phyloP scores from a whole-genome alignment of 176 grass and related monocot species.

The Cenchrus americanus region DNA sequence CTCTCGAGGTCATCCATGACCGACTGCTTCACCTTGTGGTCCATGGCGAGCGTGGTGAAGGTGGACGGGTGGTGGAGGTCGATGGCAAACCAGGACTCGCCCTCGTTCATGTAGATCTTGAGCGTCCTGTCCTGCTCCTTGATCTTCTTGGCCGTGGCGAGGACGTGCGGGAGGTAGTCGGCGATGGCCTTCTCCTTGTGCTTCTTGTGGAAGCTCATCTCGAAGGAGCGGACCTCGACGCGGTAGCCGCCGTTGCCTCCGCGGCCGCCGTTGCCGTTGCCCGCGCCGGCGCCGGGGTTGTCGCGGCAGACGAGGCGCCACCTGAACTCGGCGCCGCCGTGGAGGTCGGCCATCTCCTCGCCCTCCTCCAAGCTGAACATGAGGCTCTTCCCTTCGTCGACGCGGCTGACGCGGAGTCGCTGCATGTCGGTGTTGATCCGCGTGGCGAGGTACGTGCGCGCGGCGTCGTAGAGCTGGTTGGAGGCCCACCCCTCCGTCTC shows the following conservation, averaged over 20 bases:
- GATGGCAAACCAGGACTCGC: slow-evolving; percentile 63
- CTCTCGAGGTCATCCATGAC: slow-evolving; percentile 80
- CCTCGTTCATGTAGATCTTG: slow-evolving; percentile 89
- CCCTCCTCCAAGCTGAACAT: slow-evolving; percentile 72
- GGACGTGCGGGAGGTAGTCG: slow-evolving; percentile 74
- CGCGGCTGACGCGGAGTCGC: slow-evolving; percentile 68
- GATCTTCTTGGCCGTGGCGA: slow-evolving; percentile 62
- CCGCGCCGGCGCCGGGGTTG: neutral
- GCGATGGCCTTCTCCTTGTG: slow-evolving; percentile 68
- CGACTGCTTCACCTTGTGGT: slow-evolving; percentile 52
- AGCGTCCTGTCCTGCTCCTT: slow-evolving; percentile 69
- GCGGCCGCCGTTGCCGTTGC: slow-evolving; percentile 17
- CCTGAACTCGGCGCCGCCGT: slow-evolving; percentile 73
- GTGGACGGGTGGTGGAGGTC: slow-evolving; percentile 86
- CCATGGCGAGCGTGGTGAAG: slow-evolving; percentile 83
- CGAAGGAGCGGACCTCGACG: slow-evolving; percentile 60
- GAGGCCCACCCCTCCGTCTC: slow-evolving; percentile 63
- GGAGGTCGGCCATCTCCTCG: slow-evolving; percentile 84
- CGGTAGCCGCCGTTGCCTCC: slow-evolving; percentile 38
- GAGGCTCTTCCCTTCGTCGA: slow-evolving; percentile 67
- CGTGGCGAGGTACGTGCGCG: slow-evolving; percentile 64
- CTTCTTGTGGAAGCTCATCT: slow-evolving; percentile 82
- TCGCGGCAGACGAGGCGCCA: slow-evolving; percentile 73
- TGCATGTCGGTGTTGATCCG: slow-evolving; percentile 76
- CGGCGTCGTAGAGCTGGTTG: slow-evolving; percentile 86